Percentiles rank a stretch among this genome's conserved stretches.
Evolutionary conservation across 2,329 filamentous ascomycete genomes (phyloP).

Genomic region (Phoma herbarum): DNA sequence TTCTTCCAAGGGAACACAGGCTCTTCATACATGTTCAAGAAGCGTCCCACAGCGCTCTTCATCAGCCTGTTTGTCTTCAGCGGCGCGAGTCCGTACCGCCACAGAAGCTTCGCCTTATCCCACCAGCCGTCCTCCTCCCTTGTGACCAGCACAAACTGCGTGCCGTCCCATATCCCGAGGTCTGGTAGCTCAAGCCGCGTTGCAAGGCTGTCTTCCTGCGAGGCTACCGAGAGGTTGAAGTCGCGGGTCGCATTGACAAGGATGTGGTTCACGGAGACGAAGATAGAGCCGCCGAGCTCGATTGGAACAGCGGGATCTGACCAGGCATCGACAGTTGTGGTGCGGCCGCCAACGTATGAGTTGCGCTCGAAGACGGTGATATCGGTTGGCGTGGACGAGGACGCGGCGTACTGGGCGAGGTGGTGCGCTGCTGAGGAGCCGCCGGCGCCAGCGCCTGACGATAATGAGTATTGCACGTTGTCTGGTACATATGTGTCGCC

Average conservation of each 20-base stretch:
- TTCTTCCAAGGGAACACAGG: slow-evolving; percentile 87
- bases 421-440: slow-evolving; percentile 89
- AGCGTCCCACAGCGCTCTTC: slow-evolving; percentile 73
- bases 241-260: slow-evolving; percentile 75
- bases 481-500: background rate
- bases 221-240: slow-evolving; percentile 70
- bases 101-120: slow-evolving; percentile 80
- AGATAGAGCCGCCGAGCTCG: slow-evolving; percentile 92
- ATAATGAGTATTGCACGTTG: slow-evolving; percentile 16
- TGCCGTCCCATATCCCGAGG: slow-evolving; percentile 86
- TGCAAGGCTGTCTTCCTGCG: slow-evolving; percentile 47
- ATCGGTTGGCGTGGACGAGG: slow-evolving; percentile 69
- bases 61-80: slow-evolving; percentile 77
- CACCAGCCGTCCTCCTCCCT: slow-evolving; percentile 74
- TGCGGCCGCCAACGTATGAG: slow-evolving; percentile 81
- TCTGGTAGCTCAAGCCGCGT: slow-evolving; percentile 46
- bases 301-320: slow-evolving; percentile 72
- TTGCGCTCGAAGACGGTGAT: slow-evolving; percentile 89
- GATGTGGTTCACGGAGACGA: slow-evolving; percentile 84
- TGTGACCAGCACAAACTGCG: slow-evolving; percentile 74
- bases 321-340: slow-evolving; percentile 83
- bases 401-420: slow-evolving; percentile 73
- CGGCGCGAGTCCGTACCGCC: slow-evolving; percentile 85
- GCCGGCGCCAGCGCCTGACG: slow-evolving; percentile 82
- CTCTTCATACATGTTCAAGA: slow-evolving; percentile 80